Evolutionary conservation across 345 rosid genomes (phyloP), one percentile per base, ranked within the genome.

Genomic region (Populus tremula): DNA sequence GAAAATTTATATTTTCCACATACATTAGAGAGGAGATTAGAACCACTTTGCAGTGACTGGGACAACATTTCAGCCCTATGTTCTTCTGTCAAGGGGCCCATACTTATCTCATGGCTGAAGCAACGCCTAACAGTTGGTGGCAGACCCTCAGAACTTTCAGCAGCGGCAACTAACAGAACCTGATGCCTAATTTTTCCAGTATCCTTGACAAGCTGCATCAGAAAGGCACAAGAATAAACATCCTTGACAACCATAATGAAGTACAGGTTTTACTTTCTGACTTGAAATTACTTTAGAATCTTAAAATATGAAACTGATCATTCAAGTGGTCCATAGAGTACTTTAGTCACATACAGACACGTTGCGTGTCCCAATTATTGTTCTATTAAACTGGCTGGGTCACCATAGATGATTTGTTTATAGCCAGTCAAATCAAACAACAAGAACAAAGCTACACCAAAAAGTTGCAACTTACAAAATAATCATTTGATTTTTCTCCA

Each of bases 31-130:
- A 90, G 88, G 79, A 91, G 84, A 67, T 92, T 87, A 77, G 93
- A 84, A 84, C 90, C 85, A 71, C 87, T 88, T 87, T 90, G 88
- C 74, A 96, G 89, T 69, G 88, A 87, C 85, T 85, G 93, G 71
- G 91, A 82, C 83, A 94, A 71, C 91, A 94, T 88, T 82, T 87
- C 87, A 62, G 78, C 87, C 84, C 98, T 88, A 85, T 93, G 94
- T 76, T 94, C 97, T 83, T 90, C 98, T 78, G 89, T 85, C 67
- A 93, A 83, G 77, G 94, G 86, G 69, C 88, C 88, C 92, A 93
- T 89, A 50, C 87, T 87, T 80, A 94, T 85, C 83, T 93, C 98
- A 78, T 96, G 98, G 88, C 96, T 93, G 86, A 96, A 93, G 90
- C 99, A 96, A 82, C 98, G 95, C 81, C 98, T 86, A 73, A 96